Evolutionary conservation across 169 alveolate species (phyloP).

Genomic region (Amoebophrya sp.): DNA sequence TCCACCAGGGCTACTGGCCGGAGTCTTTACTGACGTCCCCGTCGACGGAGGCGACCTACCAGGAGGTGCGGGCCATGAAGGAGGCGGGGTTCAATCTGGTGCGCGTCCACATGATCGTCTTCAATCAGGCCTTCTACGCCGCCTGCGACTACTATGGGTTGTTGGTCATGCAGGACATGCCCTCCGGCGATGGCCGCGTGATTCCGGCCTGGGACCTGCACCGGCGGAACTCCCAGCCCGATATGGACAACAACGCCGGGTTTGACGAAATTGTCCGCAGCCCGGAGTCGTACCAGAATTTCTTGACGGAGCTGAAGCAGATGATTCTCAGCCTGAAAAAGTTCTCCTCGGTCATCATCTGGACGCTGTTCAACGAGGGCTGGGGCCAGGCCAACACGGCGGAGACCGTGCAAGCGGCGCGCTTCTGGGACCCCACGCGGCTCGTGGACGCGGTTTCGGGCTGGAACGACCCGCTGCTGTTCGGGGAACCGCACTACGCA

Average conservation of each 20-base stretch:
- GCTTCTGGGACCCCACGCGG: conserved; percentile 24
- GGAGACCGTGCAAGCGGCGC: conserved; percentile 33
- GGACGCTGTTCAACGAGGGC: conserved; percentile 50
- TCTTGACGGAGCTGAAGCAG: background rate
- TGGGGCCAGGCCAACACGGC: conserved; percentile 45
- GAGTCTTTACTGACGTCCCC: conserved; percentile 44
- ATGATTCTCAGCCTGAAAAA: conserved; percentile 29
- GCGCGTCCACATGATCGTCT: conserved; percentile 45
- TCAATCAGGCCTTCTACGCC: conserved; percentile 15
- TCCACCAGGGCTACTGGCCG: conserved; percentile 47
- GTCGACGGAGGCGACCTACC: conserved; percentile 28
- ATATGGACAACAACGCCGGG: background rate
- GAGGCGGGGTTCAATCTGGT: conserved; percentile 45
- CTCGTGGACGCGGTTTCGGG: conserved; percentile 32
- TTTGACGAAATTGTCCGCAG: background rate
- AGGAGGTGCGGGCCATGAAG: conserved; percentile 37
- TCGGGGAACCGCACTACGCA: background rate
- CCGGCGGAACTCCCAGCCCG: conserved; percentile 33
- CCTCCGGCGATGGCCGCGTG: conserved; percentile 42
- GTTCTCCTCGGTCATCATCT: conserved; percentile 31
- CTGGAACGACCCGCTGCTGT: background rate
- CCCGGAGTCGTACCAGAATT: background rate
- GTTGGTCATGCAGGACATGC: conserved; percentile 47
- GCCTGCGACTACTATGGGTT: conserved; percentile 40
- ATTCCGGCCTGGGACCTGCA: conserved; percentile 39